These are phyloP conservation scores for Reticulascus tulasneorum DNA, from an alignment of 2,329 filamentous ascomycete species.

Conservation along the genomic window DNA sequence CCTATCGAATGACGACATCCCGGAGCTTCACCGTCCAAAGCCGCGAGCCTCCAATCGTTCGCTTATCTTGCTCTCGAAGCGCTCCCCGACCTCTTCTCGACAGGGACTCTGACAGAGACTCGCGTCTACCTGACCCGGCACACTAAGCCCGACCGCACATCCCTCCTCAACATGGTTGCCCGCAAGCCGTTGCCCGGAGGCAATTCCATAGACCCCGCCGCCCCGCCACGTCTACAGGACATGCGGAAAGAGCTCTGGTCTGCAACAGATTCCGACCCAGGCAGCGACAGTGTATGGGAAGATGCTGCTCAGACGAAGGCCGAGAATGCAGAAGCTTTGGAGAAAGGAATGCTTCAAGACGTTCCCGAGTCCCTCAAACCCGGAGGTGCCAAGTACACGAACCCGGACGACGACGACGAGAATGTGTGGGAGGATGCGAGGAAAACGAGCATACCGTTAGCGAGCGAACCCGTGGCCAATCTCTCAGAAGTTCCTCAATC, in stretches of 20 bases:
- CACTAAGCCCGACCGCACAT: constrained; percentile 7
- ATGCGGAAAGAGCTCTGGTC: constrained; percentile 27
- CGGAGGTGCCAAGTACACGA: constrained; percentile 18
- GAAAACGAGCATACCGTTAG: constrained; percentile 8
- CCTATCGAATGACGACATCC: no score
- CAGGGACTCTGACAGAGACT: no score
- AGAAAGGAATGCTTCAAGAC: constrained; percentile 8
- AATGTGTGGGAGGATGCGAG: constrained; percentile 26
- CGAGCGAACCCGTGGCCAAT: constrained; percentile 3
- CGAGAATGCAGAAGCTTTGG: constrained; percentile 1
- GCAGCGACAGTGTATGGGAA: constrained; percentile 18
- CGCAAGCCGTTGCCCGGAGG: constrained; percentile 33
- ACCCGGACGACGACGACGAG: constrained; percentile 22
- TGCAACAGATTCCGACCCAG: constrained; percentile 26
- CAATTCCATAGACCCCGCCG: constrained; percentile 19
- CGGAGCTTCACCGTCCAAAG: no score
- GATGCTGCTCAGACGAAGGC: constrained; percentile 14
- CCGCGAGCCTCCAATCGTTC: no score
- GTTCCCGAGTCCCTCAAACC: constrained; percentile 29
- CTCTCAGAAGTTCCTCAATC: constrained; percentile 23
- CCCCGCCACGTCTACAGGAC: constrained; percentile 20
- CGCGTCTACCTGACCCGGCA: no score
- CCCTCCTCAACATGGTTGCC: constrained; percentile 33
- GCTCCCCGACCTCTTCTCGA: no score
- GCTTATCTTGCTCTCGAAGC: no score